A percentile compares a stretch with the other conserved stretches of the same genome.
These are phyloP conservation scores for Aspergillus campestris DNA, from an alignment of 495 filamentous ascomycete species.

Conservation along the genomic window DNA sequence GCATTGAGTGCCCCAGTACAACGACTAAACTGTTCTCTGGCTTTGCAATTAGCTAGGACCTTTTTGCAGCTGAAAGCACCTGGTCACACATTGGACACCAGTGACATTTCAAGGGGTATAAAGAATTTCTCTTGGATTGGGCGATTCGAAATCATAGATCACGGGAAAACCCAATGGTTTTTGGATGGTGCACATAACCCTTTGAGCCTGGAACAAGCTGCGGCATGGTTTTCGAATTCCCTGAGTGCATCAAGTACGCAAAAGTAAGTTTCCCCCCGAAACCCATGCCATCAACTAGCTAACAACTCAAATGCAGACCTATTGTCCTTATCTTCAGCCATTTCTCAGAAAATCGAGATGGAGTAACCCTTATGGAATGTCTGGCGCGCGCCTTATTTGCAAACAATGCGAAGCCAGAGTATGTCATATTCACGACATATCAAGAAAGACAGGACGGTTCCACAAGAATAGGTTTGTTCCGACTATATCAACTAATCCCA, in stretches of 20 bases:
- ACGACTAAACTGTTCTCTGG: slow-evolving; percentile 32
- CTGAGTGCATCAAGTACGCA: background rate
- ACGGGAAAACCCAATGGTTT: slow-evolving; percentile 29
- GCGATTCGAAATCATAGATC: slow-evolving; percentile 33
- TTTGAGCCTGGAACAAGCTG: slow-evolving; percentile 31
- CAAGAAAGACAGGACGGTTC: slow-evolving; percentile 19
- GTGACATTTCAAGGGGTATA: slow-evolving; percentile 26
- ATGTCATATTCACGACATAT: slow-evolving; percentile 29
- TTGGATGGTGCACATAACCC: slow-evolving; percentile 44
- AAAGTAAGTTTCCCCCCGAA: slow-evolving; percentile 7
- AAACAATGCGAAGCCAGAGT: slow-evolving; percentile 12
- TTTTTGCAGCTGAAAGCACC: slow-evolving; percentile 19
- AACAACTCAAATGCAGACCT: slow-evolving; percentile 3
- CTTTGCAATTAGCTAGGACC: slow-evolving; percentile 19
- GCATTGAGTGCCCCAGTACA: slow-evolving; percentile 28
- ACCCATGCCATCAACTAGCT: background rate
- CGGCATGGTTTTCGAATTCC: slow-evolving; percentile 33
- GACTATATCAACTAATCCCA: background rate
- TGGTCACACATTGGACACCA: slow-evolving; percentile 4
- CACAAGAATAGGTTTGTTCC: slow-evolving; percentile 13
- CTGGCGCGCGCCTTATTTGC: slow-evolving; percentile 21
- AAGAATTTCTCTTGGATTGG: slow-evolving; percentile 34
- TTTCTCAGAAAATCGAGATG: slow-evolving; percentile 31
- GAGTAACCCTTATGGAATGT: slow-evolving; percentile 18
- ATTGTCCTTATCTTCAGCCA: slow-evolving; percentile 33